Base-by-base conservation (phyloP, 139 green algal genomes). In the Volvox africanus region DNA sequence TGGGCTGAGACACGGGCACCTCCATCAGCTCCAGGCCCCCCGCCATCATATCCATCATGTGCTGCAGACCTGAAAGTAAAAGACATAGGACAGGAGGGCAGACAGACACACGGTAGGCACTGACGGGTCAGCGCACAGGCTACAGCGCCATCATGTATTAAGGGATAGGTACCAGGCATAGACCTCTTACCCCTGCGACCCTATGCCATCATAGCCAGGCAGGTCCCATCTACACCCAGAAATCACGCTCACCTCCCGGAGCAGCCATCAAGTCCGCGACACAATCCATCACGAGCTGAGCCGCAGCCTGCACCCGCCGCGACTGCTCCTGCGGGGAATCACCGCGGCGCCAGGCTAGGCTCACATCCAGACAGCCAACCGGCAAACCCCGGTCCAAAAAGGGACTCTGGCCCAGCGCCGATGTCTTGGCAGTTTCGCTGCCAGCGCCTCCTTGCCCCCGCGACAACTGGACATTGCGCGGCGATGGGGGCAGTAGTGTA, bases 211-310 rank as follows among this genome's bases (percentile, higher is more conserved):
- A 55, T 9, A 55, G 44, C 44, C 44, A 9, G 44, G 44, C 5
- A 9, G 44, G 5, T 55, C 44, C 5, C 44, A 55, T 55, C 44
- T 55, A 55, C 9, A 61, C 55, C 55, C 61, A n/a, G n/a, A n/a
- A n/a, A 33, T 37, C 83, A 30, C 35, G 18, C 83, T 2, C 68
- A 89, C 83, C 83, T 50, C 14, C 68, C 0, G 83, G 83, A 2
- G 33, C 83, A 17, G 83, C 26, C 83, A 89, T 89, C 2, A 89
- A 37, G 35, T 89, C 93, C 24, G 94, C 94, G 50, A 91, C 65
- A 73, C 93, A 95, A 86, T 95, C 92, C 92, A 96, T 89, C 69
- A 94, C 88, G 50, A 94, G 89, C 86, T 95, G 93, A 24, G 89
- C 88, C 82, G 79, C 92, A 16, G 26, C 71, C 50, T 89, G 78